These are phyloP conservation scores for Backusella circina DNA, from an alignment of 192 early-diverging fungal genomes.

Conservation along the genomic window DNA sequence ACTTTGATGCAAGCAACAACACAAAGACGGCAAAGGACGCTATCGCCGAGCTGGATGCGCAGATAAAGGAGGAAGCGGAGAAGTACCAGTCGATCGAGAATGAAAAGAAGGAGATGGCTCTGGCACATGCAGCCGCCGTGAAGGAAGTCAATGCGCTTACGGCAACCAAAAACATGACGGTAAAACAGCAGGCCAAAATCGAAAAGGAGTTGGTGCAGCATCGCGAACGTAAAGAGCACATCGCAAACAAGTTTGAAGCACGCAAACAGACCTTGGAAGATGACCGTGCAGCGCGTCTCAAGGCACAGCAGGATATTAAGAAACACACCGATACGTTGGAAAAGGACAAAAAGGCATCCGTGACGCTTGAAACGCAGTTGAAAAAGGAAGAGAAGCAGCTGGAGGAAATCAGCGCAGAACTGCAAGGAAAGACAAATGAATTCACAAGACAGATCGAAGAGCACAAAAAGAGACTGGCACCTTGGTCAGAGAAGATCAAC, in stretches of 20 bases:
- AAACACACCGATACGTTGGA: constrained; percentile 65
- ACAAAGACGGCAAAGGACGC: constrained; percentile 41
- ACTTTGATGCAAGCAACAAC: constrained; percentile 58
- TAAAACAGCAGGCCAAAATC: constrained; percentile 59
- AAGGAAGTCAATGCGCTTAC: constrained; percentile 58
- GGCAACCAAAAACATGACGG: constrained; percentile 48
- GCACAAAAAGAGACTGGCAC: constrained; percentile 80
- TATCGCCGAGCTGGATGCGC: constrained; percentile 46
- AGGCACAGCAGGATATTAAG: constrained; percentile 62
- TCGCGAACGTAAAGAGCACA: constrained; percentile 83
- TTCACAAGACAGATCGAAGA: constrained; percentile 79
- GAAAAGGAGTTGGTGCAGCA: constrained; percentile 83
- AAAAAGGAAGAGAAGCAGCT: constrained; percentile 64
- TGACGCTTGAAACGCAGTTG: constrained; percentile 59
- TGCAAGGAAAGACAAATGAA: constrained; percentile 87
- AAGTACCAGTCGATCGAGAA: constrained; percentile 61
- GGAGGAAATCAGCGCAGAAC: constrained; percentile 72
- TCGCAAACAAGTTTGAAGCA: constrained; percentile 78
- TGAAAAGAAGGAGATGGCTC: constrained; percentile 61
- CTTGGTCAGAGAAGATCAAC: constrained; percentile 84
- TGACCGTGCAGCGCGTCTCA: constrained; percentile 53
- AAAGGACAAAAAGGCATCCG: constrained; percentile 55
- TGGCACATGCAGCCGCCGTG: constrained; percentile 45
- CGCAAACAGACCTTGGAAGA: constrained; percentile 59
- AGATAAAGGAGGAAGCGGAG: constrained; percentile 56